These are phyloP conservation scores for Alectoria sarmentosa DNA, from an alignment of 495 filamentous ascomycete genomes.

Conservation along the genomic window DNA sequence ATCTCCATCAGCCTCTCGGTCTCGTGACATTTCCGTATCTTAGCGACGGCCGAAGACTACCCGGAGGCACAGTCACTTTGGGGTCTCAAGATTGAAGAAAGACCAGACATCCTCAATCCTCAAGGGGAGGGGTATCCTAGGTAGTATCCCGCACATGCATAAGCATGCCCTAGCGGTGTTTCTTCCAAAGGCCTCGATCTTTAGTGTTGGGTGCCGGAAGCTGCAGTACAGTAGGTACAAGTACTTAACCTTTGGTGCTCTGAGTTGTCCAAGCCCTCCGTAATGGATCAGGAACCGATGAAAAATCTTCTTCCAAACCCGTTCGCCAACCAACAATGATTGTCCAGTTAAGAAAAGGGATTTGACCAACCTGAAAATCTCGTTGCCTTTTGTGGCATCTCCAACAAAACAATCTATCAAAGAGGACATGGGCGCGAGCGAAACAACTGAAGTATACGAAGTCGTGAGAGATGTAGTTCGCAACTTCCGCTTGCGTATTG, in stretches of 20 bases:
- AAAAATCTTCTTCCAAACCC: neutral
- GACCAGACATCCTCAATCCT: neutral
- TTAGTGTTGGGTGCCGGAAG: neutral
- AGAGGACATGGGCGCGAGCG: neutral
- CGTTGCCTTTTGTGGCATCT: neutral
- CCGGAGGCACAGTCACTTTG: constrained; percentile 9
- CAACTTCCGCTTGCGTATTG: constrained; percentile 6
- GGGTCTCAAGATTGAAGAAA: neutral
- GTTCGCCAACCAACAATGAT: neutral
- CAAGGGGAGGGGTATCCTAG: neutral
- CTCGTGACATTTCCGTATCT: neutral
- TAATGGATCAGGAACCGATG: neutral
- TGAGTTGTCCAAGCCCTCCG: neutral
- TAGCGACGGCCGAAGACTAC: constrained; percentile 6
- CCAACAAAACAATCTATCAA: neutral
- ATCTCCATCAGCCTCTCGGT: neutral
- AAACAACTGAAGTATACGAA: neutral
- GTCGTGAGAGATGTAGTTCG: neutral
- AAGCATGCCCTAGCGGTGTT: constrained; percentile 8
- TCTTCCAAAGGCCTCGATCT: constrained; percentile 8
- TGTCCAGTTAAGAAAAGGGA: neutral
- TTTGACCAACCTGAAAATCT: neutral
- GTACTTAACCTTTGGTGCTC: too few relatives aligned
- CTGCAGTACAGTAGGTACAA: too few relatives aligned
- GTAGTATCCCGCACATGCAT: constrained; percentile 14